Percentiles rank a stretch among this genome's conserved stretches.
These are phyloP conservation scores for Elsinoe arachidis DNA, from an alignment of 2,329 filamentous ascomycete species.

Conservation along the genomic window DNA sequence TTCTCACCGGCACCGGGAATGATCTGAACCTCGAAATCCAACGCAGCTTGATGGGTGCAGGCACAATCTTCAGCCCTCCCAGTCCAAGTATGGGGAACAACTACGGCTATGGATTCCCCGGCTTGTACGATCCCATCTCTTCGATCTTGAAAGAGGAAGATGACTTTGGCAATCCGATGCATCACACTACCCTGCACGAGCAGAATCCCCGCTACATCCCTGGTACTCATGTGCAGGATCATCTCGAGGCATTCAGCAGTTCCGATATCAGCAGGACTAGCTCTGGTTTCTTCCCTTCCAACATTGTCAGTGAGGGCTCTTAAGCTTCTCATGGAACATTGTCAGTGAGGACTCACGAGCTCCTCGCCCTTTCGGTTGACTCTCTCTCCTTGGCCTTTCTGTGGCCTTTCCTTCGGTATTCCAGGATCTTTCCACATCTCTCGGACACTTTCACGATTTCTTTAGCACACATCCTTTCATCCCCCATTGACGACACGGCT, in stretches of 20 bases:
- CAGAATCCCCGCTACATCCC: neutral
- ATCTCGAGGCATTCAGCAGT: neutral
- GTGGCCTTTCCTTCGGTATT: too few relatives aligned
- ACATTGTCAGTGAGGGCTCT: constrained; percentile 15
- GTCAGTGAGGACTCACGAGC: neutral
- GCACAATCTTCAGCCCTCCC: neutral
- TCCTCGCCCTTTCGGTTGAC: constrained; percentile 6
- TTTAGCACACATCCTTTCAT: too few relatives aligned
- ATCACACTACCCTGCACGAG: neutral
- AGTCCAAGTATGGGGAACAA: neutral
- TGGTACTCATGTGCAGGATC: neutral
- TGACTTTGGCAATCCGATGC: neutral
- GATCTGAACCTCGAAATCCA: neutral
- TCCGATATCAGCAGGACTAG: neutral
- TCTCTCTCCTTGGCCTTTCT: neutral
- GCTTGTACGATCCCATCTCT: neutral
- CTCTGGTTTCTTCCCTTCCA: constrained; percentile 20
- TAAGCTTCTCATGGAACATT: too few relatives aligned
- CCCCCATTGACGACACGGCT: too few relatives aligned
- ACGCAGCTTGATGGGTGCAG: neutral
- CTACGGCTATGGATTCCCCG: neutral
- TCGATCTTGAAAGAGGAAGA: neutral
- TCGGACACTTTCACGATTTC: too few relatives aligned
- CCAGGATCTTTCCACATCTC: neutral
- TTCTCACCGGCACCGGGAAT: neutral